phyloP scores from a whole-genome alignment of 1,284 basidiomycete species.

The Ustilago vetiveriae region DNA sequence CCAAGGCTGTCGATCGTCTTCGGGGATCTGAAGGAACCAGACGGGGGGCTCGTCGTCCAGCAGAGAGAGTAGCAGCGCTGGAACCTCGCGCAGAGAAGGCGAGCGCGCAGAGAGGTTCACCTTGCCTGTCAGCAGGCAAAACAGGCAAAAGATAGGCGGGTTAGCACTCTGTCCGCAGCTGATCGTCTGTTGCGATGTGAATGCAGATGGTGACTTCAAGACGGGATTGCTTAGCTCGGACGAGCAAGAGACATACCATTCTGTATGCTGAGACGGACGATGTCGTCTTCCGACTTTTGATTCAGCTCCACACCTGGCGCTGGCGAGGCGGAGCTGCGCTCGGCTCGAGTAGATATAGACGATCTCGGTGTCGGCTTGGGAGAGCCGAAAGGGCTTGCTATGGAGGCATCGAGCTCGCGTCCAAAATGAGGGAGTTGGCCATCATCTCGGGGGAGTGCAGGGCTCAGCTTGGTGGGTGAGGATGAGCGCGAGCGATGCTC shows the following conservation, averaged over 20 bases:
- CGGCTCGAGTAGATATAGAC: background rate
- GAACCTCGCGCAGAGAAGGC: conserved; percentile 45
- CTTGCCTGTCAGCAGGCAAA: conserved; percentile 20
- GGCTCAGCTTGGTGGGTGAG: conserved; percentile 36
- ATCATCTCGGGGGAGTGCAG: conserved; percentile 9
- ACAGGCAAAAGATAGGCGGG: background rate
- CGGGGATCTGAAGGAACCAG: conserved; percentile 51
- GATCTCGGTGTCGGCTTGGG: conserved; percentile 32
- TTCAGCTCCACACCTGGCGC: conserved; percentile 19
- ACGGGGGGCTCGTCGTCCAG: conserved; percentile 47
- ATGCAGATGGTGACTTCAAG: too few relatives aligned
- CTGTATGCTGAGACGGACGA: conserved; percentile 37
- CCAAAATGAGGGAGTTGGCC: conserved; percentile 29
- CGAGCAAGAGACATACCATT: conserved; percentile 25
- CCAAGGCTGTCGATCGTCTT: conserved; percentile 53
- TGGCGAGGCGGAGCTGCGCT: conserved; percentile 4
- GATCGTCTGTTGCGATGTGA: background rate
- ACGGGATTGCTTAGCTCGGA: too few relatives aligned
- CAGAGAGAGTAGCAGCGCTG: conserved; percentile 45
- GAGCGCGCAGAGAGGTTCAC: conserved; percentile 49
- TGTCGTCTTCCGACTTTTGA: conserved; percentile 39
- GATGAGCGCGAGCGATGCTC: conserved; percentile 36
- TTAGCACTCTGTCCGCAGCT: background rate
- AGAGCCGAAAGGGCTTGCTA: conserved; percentile 49
- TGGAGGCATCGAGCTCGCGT: conserved; percentile 41